These are phyloP conservation scores for Chalaropsis thielavioides DNA, from an alignment of 2,329 filamentous ascomycete species.

Conservation along the genomic window DNA sequence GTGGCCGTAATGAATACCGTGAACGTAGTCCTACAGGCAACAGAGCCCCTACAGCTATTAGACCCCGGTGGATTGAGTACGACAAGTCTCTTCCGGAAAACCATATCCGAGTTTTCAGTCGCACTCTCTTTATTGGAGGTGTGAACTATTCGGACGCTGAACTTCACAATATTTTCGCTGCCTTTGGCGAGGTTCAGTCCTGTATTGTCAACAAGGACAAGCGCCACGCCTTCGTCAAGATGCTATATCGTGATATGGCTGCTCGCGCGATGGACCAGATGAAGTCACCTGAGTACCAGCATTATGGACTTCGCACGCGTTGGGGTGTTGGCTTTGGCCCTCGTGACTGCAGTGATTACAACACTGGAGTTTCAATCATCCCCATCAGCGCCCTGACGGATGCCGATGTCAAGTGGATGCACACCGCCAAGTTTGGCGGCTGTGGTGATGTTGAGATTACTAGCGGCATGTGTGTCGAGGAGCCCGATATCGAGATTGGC, in stretches of 20 bases:
- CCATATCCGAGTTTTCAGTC: slow-evolving; percentile 79
- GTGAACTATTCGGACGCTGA: slow-evolving; percentile 78
- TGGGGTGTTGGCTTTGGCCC: slow-evolving; percentile 98
- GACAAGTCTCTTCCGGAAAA: slow-evolving; percentile 60
- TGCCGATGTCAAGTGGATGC: slow-evolving; percentile 92
- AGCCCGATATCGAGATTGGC: slow-evolving; percentile 97
- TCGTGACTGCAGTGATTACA: slow-evolving; percentile 92
- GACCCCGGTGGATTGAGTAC: slow-evolving; percentile 50
- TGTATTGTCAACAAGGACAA: slow-evolving; percentile 98
- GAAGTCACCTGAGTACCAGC: slow-evolving; percentile 51
- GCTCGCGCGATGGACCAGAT: slow-evolving; percentile 73
- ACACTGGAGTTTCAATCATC: slow-evolving; percentile 80
- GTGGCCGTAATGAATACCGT: slow-evolving; percentile 49
- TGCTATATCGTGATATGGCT: slow-evolving; percentile 80
- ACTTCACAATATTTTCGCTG: slow-evolving; percentile 63
- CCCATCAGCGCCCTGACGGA: slow-evolving; percentile 87
- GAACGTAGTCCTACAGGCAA: slow-evolving; percentile 39
- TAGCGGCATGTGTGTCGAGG: slow-evolving; percentile 76
- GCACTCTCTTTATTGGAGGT: slow-evolving; percentile 91
- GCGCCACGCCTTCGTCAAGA: slow-evolving; percentile 96
- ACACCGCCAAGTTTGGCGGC: slow-evolving; percentile 84
- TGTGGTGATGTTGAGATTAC: slow-evolving; percentile 74
- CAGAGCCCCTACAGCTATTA: slow-evolving; percentile 23
- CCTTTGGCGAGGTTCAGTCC: slow-evolving; percentile 80
- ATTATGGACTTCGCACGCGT: slow-evolving; percentile 66